These are phyloP conservation scores for Clarireedia monteithiana DNA, from an alignment of 2,329 filamentous ascomycete genomes.

Conservation along the genomic window DNA sequence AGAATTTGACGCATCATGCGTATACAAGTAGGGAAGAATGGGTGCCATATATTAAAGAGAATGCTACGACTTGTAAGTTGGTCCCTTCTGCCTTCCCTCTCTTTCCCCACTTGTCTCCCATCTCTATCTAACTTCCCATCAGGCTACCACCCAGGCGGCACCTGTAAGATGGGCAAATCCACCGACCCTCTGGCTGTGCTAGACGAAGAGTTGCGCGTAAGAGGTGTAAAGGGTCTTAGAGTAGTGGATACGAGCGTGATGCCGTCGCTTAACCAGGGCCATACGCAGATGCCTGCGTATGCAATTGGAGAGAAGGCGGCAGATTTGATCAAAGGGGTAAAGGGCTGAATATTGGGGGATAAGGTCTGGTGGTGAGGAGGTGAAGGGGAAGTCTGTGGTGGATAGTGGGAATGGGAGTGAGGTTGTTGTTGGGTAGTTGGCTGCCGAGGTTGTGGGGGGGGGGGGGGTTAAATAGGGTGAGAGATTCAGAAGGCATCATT, in stretches of 20 bases:
- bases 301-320: slow-evolving; percentile 48
- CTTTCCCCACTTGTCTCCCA: background rate
- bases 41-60: slow-evolving; percentile 46
- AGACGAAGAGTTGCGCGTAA: slow-evolving; percentile 19
- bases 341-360: background rate
- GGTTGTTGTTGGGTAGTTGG: too few species aligned
- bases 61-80: slow-evolving; percentile 51
- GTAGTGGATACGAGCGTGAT: slow-evolving; percentile 26
- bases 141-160: slow-evolving; percentile 50
- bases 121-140: background rate
- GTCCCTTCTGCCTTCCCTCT: background rate
- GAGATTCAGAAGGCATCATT: too few species aligned
- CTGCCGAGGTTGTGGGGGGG: too few species aligned
- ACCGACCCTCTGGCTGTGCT: slow-evolving; percentile 36
- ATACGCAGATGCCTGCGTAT: slow-evolving; percentile 51
- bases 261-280: slow-evolving; percentile 37
- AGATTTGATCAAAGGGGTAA: slow-evolving; percentile 40
- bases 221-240: slow-evolving; percentile 21
- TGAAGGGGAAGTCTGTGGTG: background rate
- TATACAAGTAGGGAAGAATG: slow-evolving; percentile 49
- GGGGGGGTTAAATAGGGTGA: too few species aligned
- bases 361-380: background rate
- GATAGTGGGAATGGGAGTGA: background rate
- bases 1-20: slow-evolving; percentile 41
- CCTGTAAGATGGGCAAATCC: slow-evolving; percentile 46